Conservation (phyloP, 352 stramenopile species). For the Phytopythium delawarense region DNA sequence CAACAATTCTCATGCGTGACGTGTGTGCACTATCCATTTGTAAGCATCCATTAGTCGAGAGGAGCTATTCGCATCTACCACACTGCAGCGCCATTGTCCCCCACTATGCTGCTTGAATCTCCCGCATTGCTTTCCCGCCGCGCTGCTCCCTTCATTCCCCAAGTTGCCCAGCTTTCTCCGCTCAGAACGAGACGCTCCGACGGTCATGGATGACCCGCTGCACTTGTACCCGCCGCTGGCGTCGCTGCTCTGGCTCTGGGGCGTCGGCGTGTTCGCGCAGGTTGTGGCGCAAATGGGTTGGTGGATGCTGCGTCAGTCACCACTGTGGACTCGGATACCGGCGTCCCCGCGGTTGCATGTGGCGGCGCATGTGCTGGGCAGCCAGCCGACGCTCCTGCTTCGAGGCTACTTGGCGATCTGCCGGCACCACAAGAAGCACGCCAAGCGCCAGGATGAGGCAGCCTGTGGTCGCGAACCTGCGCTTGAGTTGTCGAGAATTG, state of each 20-base stretch:
- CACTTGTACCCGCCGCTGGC: slow-evolving; percentile 39
- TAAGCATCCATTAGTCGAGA: not conserved
- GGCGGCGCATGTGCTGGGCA: not conserved
- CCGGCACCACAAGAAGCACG: not conserved
- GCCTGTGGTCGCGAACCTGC: not conserved
- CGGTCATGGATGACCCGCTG: slow-evolving; percentile 27
- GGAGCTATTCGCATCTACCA: not conserved
- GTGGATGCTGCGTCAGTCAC: slow-evolving; percentile 16
- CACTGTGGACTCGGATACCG: not conserved
- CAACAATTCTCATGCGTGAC: slow-evolving; percentile 11
- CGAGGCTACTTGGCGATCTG: not conserved
- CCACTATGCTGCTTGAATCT: not conserved
- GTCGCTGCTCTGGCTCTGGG: slow-evolving; percentile 28
- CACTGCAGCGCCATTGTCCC: not conserved
- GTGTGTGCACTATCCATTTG: slow-evolving; percentile 17
- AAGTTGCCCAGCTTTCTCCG: not conserved
- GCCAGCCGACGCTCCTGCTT: not conserved
- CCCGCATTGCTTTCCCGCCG: not conserved
- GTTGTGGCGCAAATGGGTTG: slow-evolving; percentile 25
- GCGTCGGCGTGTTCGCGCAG: slow-evolving; percentile 21
- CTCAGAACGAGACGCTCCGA: not conserved
- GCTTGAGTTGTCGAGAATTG: not conserved
- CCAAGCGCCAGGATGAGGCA: not conserved
- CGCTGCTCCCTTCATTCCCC: not conserved
- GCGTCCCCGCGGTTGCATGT: not conserved